Percentiles rank a stretch among this genome's conserved stretches.
Conservation (phyloP, 306 rosid genomes). For the Urtica urens region DNA sequence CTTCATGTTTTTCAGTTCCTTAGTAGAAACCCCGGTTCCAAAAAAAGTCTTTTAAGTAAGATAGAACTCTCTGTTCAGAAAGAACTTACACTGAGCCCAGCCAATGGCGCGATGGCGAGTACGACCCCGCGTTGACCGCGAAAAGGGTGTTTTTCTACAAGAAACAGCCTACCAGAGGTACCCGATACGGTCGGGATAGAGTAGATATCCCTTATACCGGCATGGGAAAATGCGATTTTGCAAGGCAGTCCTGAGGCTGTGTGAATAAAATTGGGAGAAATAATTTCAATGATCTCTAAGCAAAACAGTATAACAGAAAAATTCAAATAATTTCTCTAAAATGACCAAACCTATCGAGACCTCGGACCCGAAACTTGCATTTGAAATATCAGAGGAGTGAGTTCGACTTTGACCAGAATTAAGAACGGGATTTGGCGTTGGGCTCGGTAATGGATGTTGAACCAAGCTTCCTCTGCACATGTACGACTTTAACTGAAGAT, state of each 20-base stretch:
- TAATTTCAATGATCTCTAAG: background rate
- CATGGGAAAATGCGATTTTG: slow-evolving; percentile 66
- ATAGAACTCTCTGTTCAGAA: slow-evolving; percentile 11
- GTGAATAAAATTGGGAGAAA: slow-evolving; percentile 2
- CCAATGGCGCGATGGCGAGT: slow-evolving; percentile 74
- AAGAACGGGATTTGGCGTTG: slow-evolving; percentile 19
- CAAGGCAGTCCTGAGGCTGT: slow-evolving; percentile 69
- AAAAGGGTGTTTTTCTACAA: slow-evolving; percentile 76
- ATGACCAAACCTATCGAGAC: slow-evolving; percentile 58
- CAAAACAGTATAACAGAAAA: slow-evolving; percentile 4
- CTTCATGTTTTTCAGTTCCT: too few species aligned
- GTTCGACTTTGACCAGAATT: slow-evolving; percentile 33
- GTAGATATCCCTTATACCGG: slow-evolving; percentile 62
- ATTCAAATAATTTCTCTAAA: background rate
- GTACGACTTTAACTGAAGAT: slow-evolving; percentile 48
- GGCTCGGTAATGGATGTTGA: slow-evolving; percentile 32
- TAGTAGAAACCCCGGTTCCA: too few species aligned
- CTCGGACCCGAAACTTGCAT: slow-evolving; percentile 76
- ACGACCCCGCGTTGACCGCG: slow-evolving; percentile 72
- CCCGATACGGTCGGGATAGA: slow-evolving; percentile 42
- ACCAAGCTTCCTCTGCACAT: slow-evolving; percentile 34
- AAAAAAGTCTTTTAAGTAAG: slow-evolving; percentile 1
- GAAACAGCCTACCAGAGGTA: slow-evolving; percentile 53
- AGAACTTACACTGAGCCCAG: slow-evolving; percentile 57
- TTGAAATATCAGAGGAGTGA: slow-evolving; percentile 37